A percentile compares a stretch with the other conserved stretches of the same genome.
phyloP scores from a whole-genome alignment of 305 asterid genomes.

The Solanum hybrid region DNA sequence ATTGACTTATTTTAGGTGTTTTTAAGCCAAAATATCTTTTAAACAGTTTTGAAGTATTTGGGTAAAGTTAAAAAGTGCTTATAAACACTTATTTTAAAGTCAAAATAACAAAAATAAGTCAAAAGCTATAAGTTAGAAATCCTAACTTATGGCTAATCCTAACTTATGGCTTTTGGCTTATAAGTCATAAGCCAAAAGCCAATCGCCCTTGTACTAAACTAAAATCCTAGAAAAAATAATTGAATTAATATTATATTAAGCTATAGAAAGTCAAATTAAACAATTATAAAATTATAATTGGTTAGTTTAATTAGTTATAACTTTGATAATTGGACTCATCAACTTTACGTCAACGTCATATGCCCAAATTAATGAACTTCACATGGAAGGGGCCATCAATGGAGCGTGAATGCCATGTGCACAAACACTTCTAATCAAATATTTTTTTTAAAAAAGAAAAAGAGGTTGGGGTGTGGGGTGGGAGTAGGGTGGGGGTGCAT shows the following conservation, averaged over 20 bases:
- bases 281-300: neutral
- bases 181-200: too few species aligned
- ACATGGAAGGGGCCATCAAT: slow-evolving; percentile 3
- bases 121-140: too few species aligned
- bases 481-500: neutral
- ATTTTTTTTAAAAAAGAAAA: neutral
- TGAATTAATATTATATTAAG: neutral
- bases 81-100: too few species aligned
- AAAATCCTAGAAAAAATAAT: neutral
- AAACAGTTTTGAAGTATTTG: too few species aligned
- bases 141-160: too few species aligned
- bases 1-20: too few species aligned
- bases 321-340: neutral
- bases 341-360: neutral
- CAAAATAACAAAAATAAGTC: too few species aligned
- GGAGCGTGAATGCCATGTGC: slow-evolving; percentile 2
- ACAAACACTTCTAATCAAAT: neutral
- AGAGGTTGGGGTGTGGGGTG: neutral
- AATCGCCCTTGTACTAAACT: neutral
- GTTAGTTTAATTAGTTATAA: neutral
- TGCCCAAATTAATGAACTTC: neutral
- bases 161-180: too few species aligned
- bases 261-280: neutral
- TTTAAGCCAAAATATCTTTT: too few species aligned
- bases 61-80: too few species aligned